phyloP scores from a whole-genome alignment of 495 filamentous ascomycete genomes.

The Trichoderma orchidacearum region DNA sequence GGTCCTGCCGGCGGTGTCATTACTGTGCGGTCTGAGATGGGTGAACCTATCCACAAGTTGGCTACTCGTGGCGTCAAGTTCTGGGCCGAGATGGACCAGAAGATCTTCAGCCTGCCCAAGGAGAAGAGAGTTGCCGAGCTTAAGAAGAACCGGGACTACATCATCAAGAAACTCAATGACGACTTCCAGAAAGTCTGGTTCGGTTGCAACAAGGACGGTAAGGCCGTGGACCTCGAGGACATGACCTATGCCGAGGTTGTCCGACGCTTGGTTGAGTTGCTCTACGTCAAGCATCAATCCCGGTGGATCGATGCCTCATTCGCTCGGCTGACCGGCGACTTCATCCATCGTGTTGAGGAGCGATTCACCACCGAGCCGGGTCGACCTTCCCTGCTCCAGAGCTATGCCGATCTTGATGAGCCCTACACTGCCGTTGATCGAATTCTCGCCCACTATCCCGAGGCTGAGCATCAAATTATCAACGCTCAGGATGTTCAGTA shows the following conservation, averaged over 20 bases:
- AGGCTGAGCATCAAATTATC: constrained; percentile 79
- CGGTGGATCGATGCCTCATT: constrained; percentile 90
- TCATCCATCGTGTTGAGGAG: constrained; percentile 91
- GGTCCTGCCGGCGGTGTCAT: constrained; percentile 83
- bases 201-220: constrained; percentile 67
- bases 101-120: constrained; percentile 93
- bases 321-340: constrained; percentile 72
- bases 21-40: constrained; percentile 97
- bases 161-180: constrained; percentile 94
- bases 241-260: constrained; percentile 96
- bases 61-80: constrained; percentile 88
- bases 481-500: constrained; percentile 95
- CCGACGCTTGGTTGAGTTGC: constrained; percentile 85
- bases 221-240: constrained; percentile 88
- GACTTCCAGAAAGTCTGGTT: constrained; percentile 99
- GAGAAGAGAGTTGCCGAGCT: constrained; percentile 84
- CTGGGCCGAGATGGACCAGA: constrained; percentile 97
- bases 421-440: constrained; percentile 64
- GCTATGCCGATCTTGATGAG: constrained; percentile 71
- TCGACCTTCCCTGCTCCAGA: constrained; percentile 68
- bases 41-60: constrained; percentile 96
- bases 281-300: constrained; percentile 88
- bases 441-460: constrained; percentile 71
- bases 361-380: constrained; percentile 61
- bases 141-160: constrained; percentile 83